Conservation (phyloP, 140 eudicot species). For the Erigeron philadelphicus region DNA sequence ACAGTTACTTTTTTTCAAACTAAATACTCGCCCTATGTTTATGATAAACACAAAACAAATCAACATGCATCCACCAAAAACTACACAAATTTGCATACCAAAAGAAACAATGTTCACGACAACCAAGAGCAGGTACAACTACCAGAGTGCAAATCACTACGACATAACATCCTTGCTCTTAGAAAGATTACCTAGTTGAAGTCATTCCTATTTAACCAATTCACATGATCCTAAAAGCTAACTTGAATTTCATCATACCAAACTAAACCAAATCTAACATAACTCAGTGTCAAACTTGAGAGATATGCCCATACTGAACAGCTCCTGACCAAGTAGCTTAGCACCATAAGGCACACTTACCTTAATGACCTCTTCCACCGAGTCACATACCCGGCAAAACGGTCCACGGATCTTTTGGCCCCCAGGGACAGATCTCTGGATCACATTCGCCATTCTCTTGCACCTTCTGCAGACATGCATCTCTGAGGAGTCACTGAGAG, state of each 20-base stretch:
- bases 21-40: background rate
- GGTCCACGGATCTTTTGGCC: slow-evolving; percentile 90
- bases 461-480: slow-evolving; percentile 76
- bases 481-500: slow-evolving; percentile 69
- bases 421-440: slow-evolving; percentile 52
- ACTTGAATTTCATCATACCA: background rate
- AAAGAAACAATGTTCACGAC: slow-evolving; percentile 7
- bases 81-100: background rate
- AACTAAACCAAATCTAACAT: slow-evolving; percentile 31
- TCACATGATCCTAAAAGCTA: slow-evolving; percentile 17
- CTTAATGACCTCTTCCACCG: slow-evolving; percentile 56
- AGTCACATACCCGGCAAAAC: slow-evolving; percentile 72
- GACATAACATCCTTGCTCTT: slow-evolving; percentile 8
- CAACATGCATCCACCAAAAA: background rate
- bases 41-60: background rate
- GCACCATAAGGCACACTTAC: slow-evolving; percentile 91
- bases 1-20: background rate
- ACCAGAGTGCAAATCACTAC: slow-evolving; percentile 17
- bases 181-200: slow-evolving; percentile 11
- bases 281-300: slow-evolving; percentile 71
- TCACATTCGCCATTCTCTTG: slow-evolving; percentile 63
- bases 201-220: slow-evolving; percentile 8
- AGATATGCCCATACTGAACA: slow-evolving; percentile 83
- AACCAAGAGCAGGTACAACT: slow-evolving; percentile 26
- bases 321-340: slow-evolving; percentile 69